Evolutionary conservation across 2,329 filamentous ascomycete genomes (phyloP), one percentile per base, ranked within the genome.

Genomic region (Cercospora sp.): DNA sequence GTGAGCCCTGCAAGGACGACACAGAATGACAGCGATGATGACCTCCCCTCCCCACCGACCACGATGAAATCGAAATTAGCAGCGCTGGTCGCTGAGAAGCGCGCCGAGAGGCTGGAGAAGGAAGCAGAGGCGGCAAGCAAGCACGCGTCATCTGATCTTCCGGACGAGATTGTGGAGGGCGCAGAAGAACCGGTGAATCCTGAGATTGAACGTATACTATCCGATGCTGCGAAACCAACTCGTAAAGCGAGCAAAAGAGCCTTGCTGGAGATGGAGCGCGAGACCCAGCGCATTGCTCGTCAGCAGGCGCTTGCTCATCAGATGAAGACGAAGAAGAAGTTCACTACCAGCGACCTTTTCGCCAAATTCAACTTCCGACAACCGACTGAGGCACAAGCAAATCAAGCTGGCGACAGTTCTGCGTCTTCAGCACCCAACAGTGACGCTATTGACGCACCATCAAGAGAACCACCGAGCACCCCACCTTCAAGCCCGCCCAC

Each of bases 231-330:
- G 28, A 88, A 90, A 3, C 90, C 93, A 5, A 86, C 87, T 9
- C 88, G 95, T 12, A 97, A 95, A 78, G 94, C 95, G 0, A 94
- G 94, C 82, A 98, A 94, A 82, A 97, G 93, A 81, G 95, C 95
- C 0, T 79, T 97, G 51, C 92, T 97, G 77, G 94, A 98, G 73
- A 97, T 99, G 90, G 91, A 91, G 74, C 88, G 93, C 67, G 95
- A 99, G 80, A 97, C 94, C 1, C 95, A 99, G 81, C 89, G 95
- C 32, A 88, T 99, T 82, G 90, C 88, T 73, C 87, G 95, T 72
- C 96, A 91, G 77, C 91, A 97, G 87, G 94, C 98, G 79, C 86
- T 99, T 60, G 88, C 91, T 1, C 94, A 98, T 79, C 90, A 97
- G 77, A 91, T 92, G 26, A 92, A 90, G 81, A 82, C 93, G 1